Base-by-base conservation (phyloP, 441 rosid genomes). In the Biscutella laevigata region DNA sequence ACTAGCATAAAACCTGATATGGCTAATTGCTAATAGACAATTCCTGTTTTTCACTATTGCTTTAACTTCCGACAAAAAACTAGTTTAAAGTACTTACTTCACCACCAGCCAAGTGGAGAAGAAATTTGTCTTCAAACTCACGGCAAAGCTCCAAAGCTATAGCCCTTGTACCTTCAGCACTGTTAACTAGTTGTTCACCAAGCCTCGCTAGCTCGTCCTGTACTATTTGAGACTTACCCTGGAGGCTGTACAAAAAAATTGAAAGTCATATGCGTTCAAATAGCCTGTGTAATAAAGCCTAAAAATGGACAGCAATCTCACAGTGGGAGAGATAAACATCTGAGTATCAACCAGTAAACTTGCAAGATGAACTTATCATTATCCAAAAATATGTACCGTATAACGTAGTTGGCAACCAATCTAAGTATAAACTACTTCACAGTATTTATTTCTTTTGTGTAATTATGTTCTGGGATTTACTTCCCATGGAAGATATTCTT, bases 71-170 rank as follows among this genome's bases (percentile, higher is more conserved):
- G 1, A 36, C 41, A n/a, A 15, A 41, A 28, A 10, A 21, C 20
- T 50, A 43, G 47, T 29, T 43, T 27, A 53, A 29, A 47, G 53
- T 38, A 70, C 81, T 80, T 63, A 83, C 91, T 73, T 83, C 91
- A 57, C 87, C 87, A 52, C 79, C 74, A 37, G 83, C 77, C 40
- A 83, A 77, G 59, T 83, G 86, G 55, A 59, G 82, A 57, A 83
- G 81, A 78, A 83, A 83, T 62, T 70, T 80, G 72, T 83, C 86
- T 62, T 83, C 90, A 66, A 83, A 83, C 64, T 83, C 86, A 40
- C 84, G 91, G 51, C 91, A 83, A 27, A 83, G 83, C 62, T 83
- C 83, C 75, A 83, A 73, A 54, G 83, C 91, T 32, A 83, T 45
- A 39, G 84, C 81, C 61, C 84, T 75, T 61, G 91, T 83, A 54